Evolutionary conservation across 805 yeast genomes (phyloP).

Genomic region (Saturnispora diversa): DNA sequence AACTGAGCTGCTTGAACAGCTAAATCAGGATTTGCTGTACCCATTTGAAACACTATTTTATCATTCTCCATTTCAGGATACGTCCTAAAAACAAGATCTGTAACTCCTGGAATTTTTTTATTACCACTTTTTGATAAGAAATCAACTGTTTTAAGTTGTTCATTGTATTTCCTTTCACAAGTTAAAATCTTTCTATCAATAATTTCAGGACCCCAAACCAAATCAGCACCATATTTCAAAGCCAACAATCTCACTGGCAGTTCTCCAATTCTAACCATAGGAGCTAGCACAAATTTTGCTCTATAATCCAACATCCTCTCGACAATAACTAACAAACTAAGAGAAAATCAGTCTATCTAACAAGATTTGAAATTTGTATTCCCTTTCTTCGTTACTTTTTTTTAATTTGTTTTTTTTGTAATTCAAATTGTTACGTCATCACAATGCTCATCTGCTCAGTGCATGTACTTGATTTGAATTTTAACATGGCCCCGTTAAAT

Average conservation of each 20-base stretch:
- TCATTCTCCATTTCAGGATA: slow-evolving; percentile 52
- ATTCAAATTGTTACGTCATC: neutral
- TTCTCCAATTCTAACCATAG: slow-evolving; percentile 96
- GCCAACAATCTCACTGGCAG: slow-evolving; percentile 81
- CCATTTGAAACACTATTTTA: slow-evolving; percentile 79
- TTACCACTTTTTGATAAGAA: slow-evolving; percentile 37
- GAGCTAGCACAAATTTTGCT: slow-evolving; percentile 82
- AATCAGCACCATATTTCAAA: slow-evolving; percentile 78
- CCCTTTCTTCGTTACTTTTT: neutral
- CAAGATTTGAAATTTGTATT: too few species aligned
- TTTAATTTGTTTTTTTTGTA: neutral
- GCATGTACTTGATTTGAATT: neutral
- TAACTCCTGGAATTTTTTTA: slow-evolving; percentile 38
- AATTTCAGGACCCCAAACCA: slow-evolving; percentile 96
- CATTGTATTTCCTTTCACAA: slow-evolving; percentile 59
- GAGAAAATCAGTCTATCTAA: neutral
- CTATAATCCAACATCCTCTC: slow-evolving; percentile 54
- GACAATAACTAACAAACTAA: neutral
- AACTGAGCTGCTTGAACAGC: slow-evolving; percentile 84
- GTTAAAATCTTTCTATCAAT: slow-evolving; percentile 75
- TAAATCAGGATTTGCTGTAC: slow-evolving; percentile 72
- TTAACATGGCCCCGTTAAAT: neutral
- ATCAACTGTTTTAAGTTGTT: slow-evolving; percentile 50
- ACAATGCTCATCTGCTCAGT: neutral
- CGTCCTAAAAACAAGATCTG: slow-evolving; percentile 61